Evolutionary conservation across 441 rosid species (phyloP).

Genomic region (Pelargonium exstipulatum): DNA sequence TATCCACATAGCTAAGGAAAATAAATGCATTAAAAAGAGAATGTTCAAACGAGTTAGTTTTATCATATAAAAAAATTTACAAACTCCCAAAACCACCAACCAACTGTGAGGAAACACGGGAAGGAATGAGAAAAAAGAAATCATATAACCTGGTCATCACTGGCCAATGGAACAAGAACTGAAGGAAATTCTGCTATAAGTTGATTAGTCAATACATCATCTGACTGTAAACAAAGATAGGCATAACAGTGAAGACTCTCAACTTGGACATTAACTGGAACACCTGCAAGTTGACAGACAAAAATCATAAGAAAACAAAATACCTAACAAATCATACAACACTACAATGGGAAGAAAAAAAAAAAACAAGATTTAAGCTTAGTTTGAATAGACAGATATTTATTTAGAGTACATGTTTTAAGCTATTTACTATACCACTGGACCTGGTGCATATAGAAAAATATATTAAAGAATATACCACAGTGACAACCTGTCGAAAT

Average conservation of each 20-base stretch:
- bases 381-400: neutral
- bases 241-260: conserved; percentile 75
- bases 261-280: conserved; percentile 50
- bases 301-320: conserved; percentile 19
- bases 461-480: neutral
- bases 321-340: neutral
- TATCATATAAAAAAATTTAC: neutral
- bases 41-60: neutral
- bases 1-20: conserved; percentile 1
- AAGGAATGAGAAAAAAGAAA: conserved; percentile 6
- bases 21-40: neutral
- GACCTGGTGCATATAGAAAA: neutral
- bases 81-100: neutral
- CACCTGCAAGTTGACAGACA: conserved; percentile 48
- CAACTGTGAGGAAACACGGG: neutral
- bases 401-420: neutral
- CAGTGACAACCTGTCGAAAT: neutral
- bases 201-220: conserved; percentile 49
- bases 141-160: conserved; percentile 61
- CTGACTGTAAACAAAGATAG: conserved; percentile 58
- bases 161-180: conserved; percentile 69
- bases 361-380: neutral
- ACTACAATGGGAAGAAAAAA: neutral
- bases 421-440: neutral
- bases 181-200: conserved; percentile 69